Conservation (phyloP, 164 flowering plant species). For the Liquidambar formosana region DNA sequence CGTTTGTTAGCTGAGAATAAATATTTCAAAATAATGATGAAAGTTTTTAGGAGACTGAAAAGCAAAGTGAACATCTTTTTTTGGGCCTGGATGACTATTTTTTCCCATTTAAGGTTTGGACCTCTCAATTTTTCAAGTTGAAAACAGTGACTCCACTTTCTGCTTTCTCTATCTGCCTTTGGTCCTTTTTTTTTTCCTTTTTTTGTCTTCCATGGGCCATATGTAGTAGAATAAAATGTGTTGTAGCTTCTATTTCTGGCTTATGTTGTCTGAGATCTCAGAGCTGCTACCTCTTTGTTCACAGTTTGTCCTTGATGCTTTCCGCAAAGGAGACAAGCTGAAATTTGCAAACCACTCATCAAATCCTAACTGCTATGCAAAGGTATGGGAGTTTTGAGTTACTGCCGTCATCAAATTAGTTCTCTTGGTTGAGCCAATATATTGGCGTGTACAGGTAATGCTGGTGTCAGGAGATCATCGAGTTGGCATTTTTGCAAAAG, state of each 20-base stretch:
- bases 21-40: too few relatives aligned
- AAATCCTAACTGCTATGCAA: constrained; percentile 91
- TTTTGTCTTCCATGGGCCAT: too few relatives aligned
- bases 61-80: too few relatives aligned
- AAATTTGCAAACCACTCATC: constrained; percentile 97
- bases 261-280: constrained; percentile 4
- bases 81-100: too few relatives aligned
- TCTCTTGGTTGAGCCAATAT: constrained; percentile 1
- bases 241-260: neutral
- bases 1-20: too few relatives aligned
- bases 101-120: too few relatives aligned
- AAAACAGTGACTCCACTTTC: too few relatives aligned
- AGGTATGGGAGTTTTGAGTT: constrained; percentile 43
- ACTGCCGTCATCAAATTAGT: neutral
- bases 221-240: neutral
- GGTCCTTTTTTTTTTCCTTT: neutral
- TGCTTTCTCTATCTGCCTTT: neutral
- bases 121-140: neutral
- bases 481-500: constrained; percentile 94
- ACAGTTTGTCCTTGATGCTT: constrained; percentile 97
- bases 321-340: constrained; percentile 95
- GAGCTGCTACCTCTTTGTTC: constrained; percentile 3
- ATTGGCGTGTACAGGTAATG: constrained; percentile 64
- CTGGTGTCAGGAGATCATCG: constrained; percentile 96
- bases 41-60: too few relatives aligned